These are phyloP conservation scores for Pythium brachiatum DNA, from an alignment of 352 stramenopile genomes.

Conservation along the genomic window DNA sequence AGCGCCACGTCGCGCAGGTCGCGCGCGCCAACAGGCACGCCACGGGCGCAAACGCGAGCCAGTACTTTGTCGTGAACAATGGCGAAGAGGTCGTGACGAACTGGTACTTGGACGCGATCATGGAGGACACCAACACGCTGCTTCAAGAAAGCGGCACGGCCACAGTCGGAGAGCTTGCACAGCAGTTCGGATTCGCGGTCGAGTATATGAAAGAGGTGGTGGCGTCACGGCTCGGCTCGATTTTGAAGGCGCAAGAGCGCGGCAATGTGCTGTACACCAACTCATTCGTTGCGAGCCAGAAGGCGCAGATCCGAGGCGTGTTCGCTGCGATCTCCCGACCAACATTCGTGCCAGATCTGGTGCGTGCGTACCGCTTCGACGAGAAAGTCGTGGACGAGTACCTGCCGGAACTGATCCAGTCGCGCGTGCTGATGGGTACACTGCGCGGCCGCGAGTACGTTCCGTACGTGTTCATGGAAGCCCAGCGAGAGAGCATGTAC, in stretches of 20 bases:
- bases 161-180: constrained; percentile 65
- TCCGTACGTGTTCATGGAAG: constrained; percentile 71
- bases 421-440: constrained; percentile 54
- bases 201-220: constrained; percentile 85
- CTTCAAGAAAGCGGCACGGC: constrained; percentile 71
- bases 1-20: constrained; percentile 54
- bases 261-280: constrained; percentile 77
- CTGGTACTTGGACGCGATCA: constrained; percentile 83
- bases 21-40: constrained; percentile 29
- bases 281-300: constrained; percentile 65
- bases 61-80: constrained; percentile 63
- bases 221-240: constrained; percentile 45
- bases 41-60: constrained; percentile 28
- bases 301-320: constrained; percentile 59
- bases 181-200: constrained; percentile 80
- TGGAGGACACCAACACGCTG: constrained; percentile 74
- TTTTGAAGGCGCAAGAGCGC: constrained; percentile 61
- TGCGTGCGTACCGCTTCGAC: constrained; percentile 53
- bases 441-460: constrained; percentile 76
- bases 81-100: constrained; percentile 79
- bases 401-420: constrained; percentile 52
- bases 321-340: constrained; percentile 63
- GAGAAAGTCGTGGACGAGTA: constrained; percentile 62
- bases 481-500: constrained; percentile 72
- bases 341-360: constrained; percentile 69